Base-by-base conservation (phyloP, 441 rosid species). In the Adansonia rubrostipa region DNA sequence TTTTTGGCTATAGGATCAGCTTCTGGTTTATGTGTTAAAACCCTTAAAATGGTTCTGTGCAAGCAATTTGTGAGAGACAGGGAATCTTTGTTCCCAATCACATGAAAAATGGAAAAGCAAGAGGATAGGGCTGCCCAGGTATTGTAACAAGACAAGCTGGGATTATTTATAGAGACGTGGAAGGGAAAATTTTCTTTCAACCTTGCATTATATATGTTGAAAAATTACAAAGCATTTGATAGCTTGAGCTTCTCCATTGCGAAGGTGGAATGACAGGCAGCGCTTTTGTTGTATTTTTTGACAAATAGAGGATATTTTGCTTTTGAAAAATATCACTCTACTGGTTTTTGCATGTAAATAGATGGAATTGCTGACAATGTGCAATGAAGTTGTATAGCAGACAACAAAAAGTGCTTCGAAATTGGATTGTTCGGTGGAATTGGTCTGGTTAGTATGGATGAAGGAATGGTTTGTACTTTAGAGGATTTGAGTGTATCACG, bases 361-460 rank as follows among this genome's bases (percentile, higher is more conserved):
- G 83, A 74, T 75, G 85, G 75, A 79, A 74, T 72, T 71, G 75
- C 78, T 76, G 57, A 77, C 85, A 48, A 77, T 68, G 79, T 85
- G 88, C 73, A 73, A 75, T 78, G 76, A 82, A 78, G 75, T 78
- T 84, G 89, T 87, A 87, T 77, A 84, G 87, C 61, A 78, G 79
- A 80, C 84, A 58, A 80, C 82, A 47, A 78, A 58, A 17, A 72
- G 73, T 77, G 84, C 77, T 73, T 64, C 61, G 6, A 36, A 74
- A 45, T 9, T 68, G 51, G 48, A 65, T 65, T 22, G 42, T 36
- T 36, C 42, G 42, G 42, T 36, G 44, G 58, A 79, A 78, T 47
- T 70, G 73, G 73, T 81, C 75, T 57, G 50, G 51, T 20, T 60
- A 44, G 33, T 64, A 6, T 44, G 77, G 77, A 68, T 60, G 7